phyloP scores from a whole-genome alignment of 768 basidiomycete genomes.

The Leccinum olivaceopallidum region DNA sequence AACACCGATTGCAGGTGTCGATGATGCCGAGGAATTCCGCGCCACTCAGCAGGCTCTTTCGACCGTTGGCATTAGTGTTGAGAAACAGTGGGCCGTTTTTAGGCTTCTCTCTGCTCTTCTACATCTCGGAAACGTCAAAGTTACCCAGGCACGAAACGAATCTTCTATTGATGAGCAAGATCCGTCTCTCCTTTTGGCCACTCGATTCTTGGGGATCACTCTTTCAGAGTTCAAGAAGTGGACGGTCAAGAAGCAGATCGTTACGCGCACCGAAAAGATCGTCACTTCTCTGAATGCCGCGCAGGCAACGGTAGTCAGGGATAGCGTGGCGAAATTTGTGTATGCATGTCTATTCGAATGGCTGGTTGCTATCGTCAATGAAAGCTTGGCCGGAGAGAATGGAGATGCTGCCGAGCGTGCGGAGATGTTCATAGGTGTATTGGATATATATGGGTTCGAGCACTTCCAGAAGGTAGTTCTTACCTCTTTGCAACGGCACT shows the following conservation, averaged over 20 bases:
- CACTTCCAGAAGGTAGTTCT: slow-evolving; percentile 86
- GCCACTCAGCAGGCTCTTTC: slow-evolving; percentile 92
- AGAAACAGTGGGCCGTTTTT: slow-evolving; percentile 99
- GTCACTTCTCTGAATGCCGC: slow-evolving; percentile 80
- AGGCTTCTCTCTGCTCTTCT: slow-evolving; percentile 88
- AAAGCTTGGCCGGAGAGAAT: slow-evolving; percentile 93
- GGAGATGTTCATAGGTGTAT: slow-evolving; percentile 98
- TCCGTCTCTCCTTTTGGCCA: slow-evolving; percentile 74
- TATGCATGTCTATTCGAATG: slow-evolving; percentile 99
- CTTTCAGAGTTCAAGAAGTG: slow-evolving; percentile 96
- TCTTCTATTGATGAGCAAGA: slow-evolving; percentile 85
- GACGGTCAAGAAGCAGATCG: slow-evolving; percentile 97
- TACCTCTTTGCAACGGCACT: not conserved
- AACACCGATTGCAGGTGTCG: slow-evolving; percentile 87
- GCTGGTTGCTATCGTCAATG: slow-evolving; percentile 96
- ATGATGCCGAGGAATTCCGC: slow-evolving; percentile 95
- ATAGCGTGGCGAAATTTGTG: slow-evolving; percentile 97
- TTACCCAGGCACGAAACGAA: slow-evolving; percentile 79
- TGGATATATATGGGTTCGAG: slow-evolving; percentile 98
- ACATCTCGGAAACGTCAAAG: slow-evolving; percentile 97
- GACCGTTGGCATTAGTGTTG: slow-evolving; percentile 96
- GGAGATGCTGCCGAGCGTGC: slow-evolving; percentile 88
- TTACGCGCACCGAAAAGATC: slow-evolving; percentile 94
- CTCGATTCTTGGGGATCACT: slow-evolving; percentile 88
- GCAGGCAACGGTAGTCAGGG: slow-evolving; percentile 91